Percentiles rank a stretch among this genome's conserved stretches.
These are phyloP conservation scores for Boletus coccyginus DNA, from an alignment of 768 basidiomycete species.

Conservation along the genomic window DNA sequence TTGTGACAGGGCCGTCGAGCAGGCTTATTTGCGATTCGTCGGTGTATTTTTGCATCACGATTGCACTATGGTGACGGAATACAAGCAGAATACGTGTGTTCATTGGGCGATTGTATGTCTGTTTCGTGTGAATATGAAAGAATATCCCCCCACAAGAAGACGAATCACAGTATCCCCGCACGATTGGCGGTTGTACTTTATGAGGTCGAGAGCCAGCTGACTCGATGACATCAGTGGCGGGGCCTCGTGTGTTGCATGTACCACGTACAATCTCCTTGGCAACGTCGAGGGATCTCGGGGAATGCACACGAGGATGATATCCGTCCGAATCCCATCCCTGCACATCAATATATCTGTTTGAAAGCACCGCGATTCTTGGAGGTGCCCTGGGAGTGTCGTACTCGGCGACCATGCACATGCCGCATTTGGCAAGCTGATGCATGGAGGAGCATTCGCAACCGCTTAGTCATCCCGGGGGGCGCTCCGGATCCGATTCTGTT, in stretches of 20 bases:
- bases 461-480: slow-evolving; percentile 25
- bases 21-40: slow-evolving; percentile 25
- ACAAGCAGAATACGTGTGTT: slow-evolving; percentile 5
- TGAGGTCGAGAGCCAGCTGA: neutral
- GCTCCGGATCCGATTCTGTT: slow-evolving; percentile 1
- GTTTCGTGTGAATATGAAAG: neutral
- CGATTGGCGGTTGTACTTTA: neutral
- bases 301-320: neutral
- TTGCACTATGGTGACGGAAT: slow-evolving; percentile 4
- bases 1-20: neutral
- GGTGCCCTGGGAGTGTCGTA: neutral
- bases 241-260: too few relatives aligned
- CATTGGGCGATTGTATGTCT: neutral
- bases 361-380: too few relatives aligned
- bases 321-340: neutral
- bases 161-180: slow-evolving; percentile 15
- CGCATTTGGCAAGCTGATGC: neutral
- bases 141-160: neutral
- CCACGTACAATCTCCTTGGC: neutral
- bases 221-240: slow-evolving; percentile 1
- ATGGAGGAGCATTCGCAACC: neutral
- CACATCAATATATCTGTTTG: neutral
- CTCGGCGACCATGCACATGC: neutral
- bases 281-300: neutral
- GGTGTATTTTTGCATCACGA: slow-evolving; percentile 14